Evolutionary conservation across 345 rosid genomes (phyloP).

Genomic region (Gossypium thurberi): DNA sequence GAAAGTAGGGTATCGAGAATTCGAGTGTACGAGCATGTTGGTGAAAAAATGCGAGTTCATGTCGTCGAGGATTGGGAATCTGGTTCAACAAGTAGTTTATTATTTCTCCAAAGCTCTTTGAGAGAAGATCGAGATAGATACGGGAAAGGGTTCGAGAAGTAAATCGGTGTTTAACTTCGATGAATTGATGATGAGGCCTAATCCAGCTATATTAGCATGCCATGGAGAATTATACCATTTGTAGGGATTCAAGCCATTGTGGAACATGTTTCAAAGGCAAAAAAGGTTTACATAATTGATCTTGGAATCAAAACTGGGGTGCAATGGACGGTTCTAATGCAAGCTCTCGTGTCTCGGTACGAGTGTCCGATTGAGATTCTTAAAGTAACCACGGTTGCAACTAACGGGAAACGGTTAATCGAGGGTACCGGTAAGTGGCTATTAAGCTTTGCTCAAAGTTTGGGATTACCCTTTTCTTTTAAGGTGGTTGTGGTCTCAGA

Average conservation of each 20-base stretch:
- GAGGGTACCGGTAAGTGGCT: constrained; percentile 36
- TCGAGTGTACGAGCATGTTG: constrained; percentile 33
- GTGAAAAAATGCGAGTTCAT: constrained; percentile 24
- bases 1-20: constrained; percentile 30
- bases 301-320: constrained; percentile 27
- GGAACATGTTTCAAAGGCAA: constrained; percentile 35
- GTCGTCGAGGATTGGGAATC: constrained; percentile 29
- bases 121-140: constrained; percentile 38
- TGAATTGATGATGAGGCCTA: constrained; percentile 14
- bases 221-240: constrained; percentile 24
- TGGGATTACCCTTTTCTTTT: constrained; percentile 37
- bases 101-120: constrained; percentile 37
- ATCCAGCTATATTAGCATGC: constrained; percentile 17
- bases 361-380: constrained; percentile 31
- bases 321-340: constrained; percentile 44
- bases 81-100: constrained; percentile 35
- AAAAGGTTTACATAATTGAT: constrained; percentile 37
- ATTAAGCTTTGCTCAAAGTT: constrained; percentile 25
- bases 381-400: constrained; percentile 40
- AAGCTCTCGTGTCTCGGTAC: constrained; percentile 33
- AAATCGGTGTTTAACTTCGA: constrained; percentile 12
- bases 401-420: constrained; percentile 9
- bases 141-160: constrained; percentile 15
- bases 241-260: constrained; percentile 39
- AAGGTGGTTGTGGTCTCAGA: constrained; percentile 29